A percentile compares a stretch with the other conserved stretches of the same genome.
phyloP scores from a whole-genome alignment of 129 eudicot species.

The Artemisia argyi region DNA sequence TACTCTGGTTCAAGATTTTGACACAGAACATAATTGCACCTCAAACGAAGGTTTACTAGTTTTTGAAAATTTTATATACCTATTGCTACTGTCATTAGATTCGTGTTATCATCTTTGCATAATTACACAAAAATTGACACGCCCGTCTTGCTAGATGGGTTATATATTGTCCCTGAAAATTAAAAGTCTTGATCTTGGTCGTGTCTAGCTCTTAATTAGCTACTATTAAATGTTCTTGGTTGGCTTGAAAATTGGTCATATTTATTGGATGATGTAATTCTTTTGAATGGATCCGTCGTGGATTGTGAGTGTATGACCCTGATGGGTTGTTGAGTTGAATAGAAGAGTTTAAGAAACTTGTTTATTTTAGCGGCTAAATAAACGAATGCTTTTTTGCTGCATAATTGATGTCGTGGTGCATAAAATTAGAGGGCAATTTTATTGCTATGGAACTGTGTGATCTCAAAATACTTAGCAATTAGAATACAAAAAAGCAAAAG shows the following conservation, averaged over 20 bases:
- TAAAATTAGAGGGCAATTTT: background rate
- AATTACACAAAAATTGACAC: background rate
- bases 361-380: no score
- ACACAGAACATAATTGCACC: background rate
- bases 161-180: background rate
- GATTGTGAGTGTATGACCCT: no score
- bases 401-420: background rate
- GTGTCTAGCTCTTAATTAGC: background rate
- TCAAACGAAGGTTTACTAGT: slow-evolving; percentile 1
- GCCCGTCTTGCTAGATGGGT: background rate
- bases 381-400: background rate
- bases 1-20: background rate
- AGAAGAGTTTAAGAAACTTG: no score
- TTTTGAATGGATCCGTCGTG: no score
- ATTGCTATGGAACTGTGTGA: background rate
- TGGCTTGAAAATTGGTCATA: background rate
- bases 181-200: background rate
- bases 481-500: slow-evolving; percentile 19
- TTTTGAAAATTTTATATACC: background rate
- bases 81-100: background rate
- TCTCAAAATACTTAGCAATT: slow-evolving; percentile 16
- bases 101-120: background rate
- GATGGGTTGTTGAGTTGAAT: no score
- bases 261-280: background rate
- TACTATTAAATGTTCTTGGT: background rate